Base-by-base conservation (phyloP, 345 rosid genomes). In the Murraya paniculata region DNA sequence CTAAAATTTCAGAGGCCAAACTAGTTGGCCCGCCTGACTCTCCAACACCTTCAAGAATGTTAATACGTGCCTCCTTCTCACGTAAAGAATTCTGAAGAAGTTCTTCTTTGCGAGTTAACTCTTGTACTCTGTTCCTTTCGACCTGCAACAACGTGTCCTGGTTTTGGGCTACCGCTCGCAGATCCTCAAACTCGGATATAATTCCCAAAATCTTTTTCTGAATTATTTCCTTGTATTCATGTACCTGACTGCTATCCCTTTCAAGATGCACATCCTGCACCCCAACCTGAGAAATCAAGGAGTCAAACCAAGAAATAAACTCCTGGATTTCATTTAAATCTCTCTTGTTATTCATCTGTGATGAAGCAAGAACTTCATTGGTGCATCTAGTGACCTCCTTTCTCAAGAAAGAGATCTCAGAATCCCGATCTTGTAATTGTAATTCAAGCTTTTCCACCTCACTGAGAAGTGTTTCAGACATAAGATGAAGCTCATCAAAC, bases 331-430 rank as follows among this genome's bases (percentile, higher is more conserved):
- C 93, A 71, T 88, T 87, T 35, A 91, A 87, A 75, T 82, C 86
- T 80, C 82, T 84, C 80, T 84, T 94, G 55, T 77, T 83, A 82
- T 83, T 81, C 77, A 84, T 81, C 78, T 91, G 98, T 67, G 97
- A 90, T 77, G 95, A 85, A 78, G 71, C 88, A 84, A 92, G 95
- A 87, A 81, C 95, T 41, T 92, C 98, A 84, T 92, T 87, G 75
- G 97, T 92, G 84, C 95, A 94, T 86, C 97, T 91, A 33, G 98
- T 93, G 76, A 94, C 97, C 86, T 95, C 99, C 85, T 95, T 96
- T 85, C 99, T 91, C 68, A 95, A 89, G 91, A 92, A 93, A 79
- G 99, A 96, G 70, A 96, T 86, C 89, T 96, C 98, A 53, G 88
- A 80, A 87, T 92, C 97, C 66, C 94, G 93, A 79, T 96, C 97